Conservation (phyloP, 129 eudicot genomes). For the Tagetes patula region DNA sequence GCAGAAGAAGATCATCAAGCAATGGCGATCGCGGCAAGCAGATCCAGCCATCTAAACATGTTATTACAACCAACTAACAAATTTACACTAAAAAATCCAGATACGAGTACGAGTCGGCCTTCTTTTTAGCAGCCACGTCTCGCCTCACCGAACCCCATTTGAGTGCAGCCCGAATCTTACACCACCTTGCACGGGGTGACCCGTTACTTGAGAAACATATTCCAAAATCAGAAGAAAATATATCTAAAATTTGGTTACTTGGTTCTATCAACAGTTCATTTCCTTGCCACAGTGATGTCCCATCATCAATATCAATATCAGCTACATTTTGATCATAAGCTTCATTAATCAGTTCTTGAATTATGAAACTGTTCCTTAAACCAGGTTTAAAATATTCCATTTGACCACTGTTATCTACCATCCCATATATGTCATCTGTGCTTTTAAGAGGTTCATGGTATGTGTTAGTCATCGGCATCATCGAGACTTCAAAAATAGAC, state of each 20-base stretch:
- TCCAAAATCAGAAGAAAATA: conserved; percentile 30
- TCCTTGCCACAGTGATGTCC: conserved; percentile 31
- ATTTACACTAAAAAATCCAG: conserved; percentile 17
- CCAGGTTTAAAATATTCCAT: too few relatives aligned
- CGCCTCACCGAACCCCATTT: conserved; percentile 43
- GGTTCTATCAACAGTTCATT: conserved; percentile 19
- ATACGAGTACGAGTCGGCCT: conserved; percentile 19
- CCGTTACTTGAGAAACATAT: conserved; percentile 27
- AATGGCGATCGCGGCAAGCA: conserved; percentile 27
- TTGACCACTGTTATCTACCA: not conserved
- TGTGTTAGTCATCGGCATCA: conserved; percentile 33
- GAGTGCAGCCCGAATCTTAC: conserved; percentile 46
- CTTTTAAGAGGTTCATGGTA: conserved; percentile 9
- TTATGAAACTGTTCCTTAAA: conserved; percentile 7
- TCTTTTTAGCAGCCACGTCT: conserved; percentile 46
- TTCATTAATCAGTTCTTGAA: conserved; percentile 7
- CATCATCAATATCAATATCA: conserved; percentile 24
- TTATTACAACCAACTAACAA: not conserved
- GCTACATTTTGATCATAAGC: conserved; percentile 16
- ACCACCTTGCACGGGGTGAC: conserved; percentile 40
- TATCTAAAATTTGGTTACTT: conserved; percentile 26
- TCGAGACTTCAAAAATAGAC: conserved; percentile 31
- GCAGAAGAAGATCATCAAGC: not conserved
- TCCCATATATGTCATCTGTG: conserved; percentile 31
- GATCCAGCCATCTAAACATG: conserved; percentile 28